These are phyloP conservation scores for Suhomyces maxii DNA, from an alignment of 1,139 yeast species.

Conservation along the genomic window DNA sequence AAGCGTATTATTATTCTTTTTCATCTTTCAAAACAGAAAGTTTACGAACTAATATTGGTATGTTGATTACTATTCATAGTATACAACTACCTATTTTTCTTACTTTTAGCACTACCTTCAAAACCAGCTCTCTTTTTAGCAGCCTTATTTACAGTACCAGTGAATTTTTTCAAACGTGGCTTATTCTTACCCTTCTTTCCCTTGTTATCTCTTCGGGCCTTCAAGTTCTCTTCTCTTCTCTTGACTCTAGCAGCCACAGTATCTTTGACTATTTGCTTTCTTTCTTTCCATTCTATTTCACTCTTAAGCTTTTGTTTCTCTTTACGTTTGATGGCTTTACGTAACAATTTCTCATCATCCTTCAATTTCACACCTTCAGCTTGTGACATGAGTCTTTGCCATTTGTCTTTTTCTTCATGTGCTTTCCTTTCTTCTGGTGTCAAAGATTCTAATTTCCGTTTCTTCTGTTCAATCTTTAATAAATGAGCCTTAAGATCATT, in stretches of 20 bases:
- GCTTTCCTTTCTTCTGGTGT: constrained; percentile 64
- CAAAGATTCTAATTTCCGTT: constrained; percentile 58
- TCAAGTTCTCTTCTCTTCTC: constrained; percentile 87
- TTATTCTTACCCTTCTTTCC: constrained; percentile 70
- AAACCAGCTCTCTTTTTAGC: constrained; percentile 58
- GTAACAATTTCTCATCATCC: constrained; percentile 86
- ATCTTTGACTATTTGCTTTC: constrained; percentile 75
- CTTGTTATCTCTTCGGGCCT: constrained; percentile 76
- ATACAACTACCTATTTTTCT: constrained; percentile 14
- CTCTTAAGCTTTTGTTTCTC: constrained; percentile 79
- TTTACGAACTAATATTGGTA: no score
- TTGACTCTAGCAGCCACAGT: constrained; percentile 73
- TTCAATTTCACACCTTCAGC: constrained; percentile 87
- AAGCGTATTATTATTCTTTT: no score
- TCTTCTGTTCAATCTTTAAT: constrained; percentile 70
- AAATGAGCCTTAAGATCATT: constrained; percentile 85
- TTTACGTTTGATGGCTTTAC: constrained; percentile 81
- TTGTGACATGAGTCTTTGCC: constrained; percentile 82
- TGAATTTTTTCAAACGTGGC: constrained; percentile 67
- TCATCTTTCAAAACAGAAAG: background rate
- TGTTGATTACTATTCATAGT: background rate
- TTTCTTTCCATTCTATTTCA: constrained; percentile 83
- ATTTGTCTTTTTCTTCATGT: constrained; percentile 69
- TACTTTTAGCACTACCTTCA: constrained; percentile 52
- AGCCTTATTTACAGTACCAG: constrained; percentile 50